Base-by-base conservation (phyloP, 768 basidiomycete genomes). In the Mycena chlorophos region DNA sequence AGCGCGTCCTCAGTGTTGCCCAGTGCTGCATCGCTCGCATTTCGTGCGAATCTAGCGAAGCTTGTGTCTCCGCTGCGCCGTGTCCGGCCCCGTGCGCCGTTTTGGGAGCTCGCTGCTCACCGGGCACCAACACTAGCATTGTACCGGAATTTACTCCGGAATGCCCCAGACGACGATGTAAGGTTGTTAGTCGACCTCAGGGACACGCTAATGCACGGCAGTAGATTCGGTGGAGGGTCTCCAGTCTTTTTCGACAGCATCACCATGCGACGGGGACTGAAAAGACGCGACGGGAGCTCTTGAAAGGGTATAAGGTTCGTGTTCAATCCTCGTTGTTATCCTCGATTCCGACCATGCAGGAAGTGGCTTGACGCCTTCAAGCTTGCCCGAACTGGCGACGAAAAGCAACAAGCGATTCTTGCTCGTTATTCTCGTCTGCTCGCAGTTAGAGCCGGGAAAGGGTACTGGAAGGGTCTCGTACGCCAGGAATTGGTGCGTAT, bases 91-190 rank as follows among this genome's bases (percentile, higher is more conserved):
- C 75, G 78, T 20, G 76, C 81, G 2, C 84, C 88, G 3, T 89
- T 92, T 63, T 91, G 78, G 64, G 67, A 80, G 47, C 84, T 92
- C 25, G 74, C 78, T 0, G 86, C 85, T 0, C 93, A 95, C 67
- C 81, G 86, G 20, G 70, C 86, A 25, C 91, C 93, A 3, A 92
- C 90, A 0, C 68, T 88, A 62, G 69, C 76, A 0, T 72, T 94
- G 4, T 95, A 94, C 68, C 79, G 91, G 20, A 82, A 83, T 3
- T 75, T 95, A 14, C 69, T 90, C 46, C 72, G 77, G 26, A 63
- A 77, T 37, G 77, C 88, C 5, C 80, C 83, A 1, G 76, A 76
- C 14, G 76, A 80, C 25, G 74, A 81, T 65, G 88, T 89, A 62
- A 52, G 82, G 67, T 1, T 37, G 40, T 1, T 26, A 17, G n/a